Conservation (phyloP, 768 basidiomycete genomes). For the Mycena rosella region DNA sequence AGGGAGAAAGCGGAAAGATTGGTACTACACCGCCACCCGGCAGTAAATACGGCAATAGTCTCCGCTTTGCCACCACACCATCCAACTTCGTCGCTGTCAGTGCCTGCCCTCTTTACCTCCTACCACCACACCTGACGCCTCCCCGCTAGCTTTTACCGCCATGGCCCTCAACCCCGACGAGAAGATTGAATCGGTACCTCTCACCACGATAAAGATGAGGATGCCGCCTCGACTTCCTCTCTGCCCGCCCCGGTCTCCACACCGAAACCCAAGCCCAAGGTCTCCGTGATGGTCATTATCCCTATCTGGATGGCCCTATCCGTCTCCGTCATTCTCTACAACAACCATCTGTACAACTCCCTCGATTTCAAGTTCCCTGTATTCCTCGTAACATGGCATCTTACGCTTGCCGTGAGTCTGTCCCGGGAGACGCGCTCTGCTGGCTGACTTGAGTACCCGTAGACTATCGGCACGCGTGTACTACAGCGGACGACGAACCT, state of each 20-base stretch:
- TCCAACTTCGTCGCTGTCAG: slow-evolving; percentile 12
- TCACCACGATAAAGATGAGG: slow-evolving; percentile 28
- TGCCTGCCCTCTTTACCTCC: neutral
- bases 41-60: no score
- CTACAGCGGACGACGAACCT: slow-evolving; percentile 85
- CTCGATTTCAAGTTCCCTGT: slow-evolving; percentile 91
- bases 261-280: slow-evolving; percentile 81
- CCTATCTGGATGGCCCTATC: slow-evolving; percentile 94
- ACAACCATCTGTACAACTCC: slow-evolving; percentile 89
- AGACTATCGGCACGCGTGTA: slow-evolving; percentile 80
- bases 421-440: slow-evolving; percentile 89
- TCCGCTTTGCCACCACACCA: neutral
- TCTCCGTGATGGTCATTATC: slow-evolving; percentile 80
- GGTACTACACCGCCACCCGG: no score
- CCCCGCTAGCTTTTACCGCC: slow-evolving; percentile 18
- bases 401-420: slow-evolving; percentile 54
- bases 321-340: slow-evolving; percentile 95
- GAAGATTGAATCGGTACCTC: slow-evolving; percentile 22
- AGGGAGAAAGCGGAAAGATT: no score
- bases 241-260: slow-evolving; percentile 18
- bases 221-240: slow-evolving; percentile 56
- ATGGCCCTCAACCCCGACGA: slow-evolving; percentile 32
- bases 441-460: slow-evolving; percentile 79
- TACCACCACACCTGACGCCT: slow-evolving; percentile 8
- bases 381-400: slow-evolving; percentile 91